phyloP scores from a whole-genome alignment of 805 yeast species.

The Saturnispora silvae region DNA sequence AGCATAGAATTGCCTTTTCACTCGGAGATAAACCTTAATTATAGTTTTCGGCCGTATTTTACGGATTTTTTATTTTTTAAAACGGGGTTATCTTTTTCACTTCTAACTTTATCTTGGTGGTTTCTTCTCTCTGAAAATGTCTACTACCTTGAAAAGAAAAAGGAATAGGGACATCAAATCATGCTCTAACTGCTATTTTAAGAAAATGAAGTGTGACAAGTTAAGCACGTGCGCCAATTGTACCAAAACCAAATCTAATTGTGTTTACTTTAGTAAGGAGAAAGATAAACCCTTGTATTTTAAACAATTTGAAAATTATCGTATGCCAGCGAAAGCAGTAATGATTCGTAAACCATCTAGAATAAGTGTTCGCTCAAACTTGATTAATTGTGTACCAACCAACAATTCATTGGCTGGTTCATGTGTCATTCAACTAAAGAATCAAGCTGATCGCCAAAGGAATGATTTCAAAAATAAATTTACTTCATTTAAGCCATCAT shows the following conservation, averaged over 20 bases:
- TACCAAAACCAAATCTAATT: neutral
- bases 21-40: no score
- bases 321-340: neutral
- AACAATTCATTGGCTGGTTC: neutral
- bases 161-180: no score
- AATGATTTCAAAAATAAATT: neutral
- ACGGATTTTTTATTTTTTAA: no score
- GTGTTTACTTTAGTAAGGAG: neutral
- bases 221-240: conserved; percentile 24
- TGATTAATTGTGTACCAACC: neutral
- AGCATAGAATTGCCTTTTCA: no score
- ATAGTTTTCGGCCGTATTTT: no score
- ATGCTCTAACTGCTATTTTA: conserved; percentile 22
- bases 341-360: neutral
- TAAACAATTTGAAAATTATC: no score
- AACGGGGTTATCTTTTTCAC: no score
- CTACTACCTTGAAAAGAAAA: no score
- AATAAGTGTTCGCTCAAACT: neutral
- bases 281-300: neutral
- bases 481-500: neutral
- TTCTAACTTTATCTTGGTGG: no score
- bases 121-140: no score
- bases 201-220: conserved; percentile 25
- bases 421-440: neutral
- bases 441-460: neutral